phyloP scores from a whole-genome alignment of 2,329 filamentous ascomycete genomes.

The Claviceps quebecensis region DNA sequence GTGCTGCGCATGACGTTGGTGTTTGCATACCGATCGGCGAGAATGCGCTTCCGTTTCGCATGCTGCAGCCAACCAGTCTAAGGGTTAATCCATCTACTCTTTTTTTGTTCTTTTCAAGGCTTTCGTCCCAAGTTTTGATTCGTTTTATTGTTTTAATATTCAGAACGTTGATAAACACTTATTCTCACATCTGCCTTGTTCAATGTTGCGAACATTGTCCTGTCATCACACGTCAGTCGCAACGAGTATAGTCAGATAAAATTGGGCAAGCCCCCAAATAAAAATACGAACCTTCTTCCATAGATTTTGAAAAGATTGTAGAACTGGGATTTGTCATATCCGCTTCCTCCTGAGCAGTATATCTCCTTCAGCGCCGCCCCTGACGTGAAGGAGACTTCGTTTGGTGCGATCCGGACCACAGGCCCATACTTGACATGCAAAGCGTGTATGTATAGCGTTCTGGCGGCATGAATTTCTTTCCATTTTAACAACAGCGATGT shows the following conservation, averaged over 20 bases:
- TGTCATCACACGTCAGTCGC: slow-evolving; percentile 9
- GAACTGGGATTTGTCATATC: slow-evolving; percentile 52
- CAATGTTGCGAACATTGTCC: slow-evolving; percentile 47
- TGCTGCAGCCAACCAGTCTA: slow-evolving; percentile 29
- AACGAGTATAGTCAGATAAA: background rate
- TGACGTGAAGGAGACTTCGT: slow-evolving; percentile 30
- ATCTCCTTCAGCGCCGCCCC: slow-evolving; percentile 26
- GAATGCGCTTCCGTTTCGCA: slow-evolving; percentile 44
- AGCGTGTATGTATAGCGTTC: slow-evolving; percentile 43
- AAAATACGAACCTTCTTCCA: slow-evolving; percentile 31
- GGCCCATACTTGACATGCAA: slow-evolving; percentile 28
- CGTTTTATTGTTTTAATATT: no score
- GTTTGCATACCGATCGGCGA: slow-evolving; percentile 56
- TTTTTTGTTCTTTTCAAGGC: background rate
- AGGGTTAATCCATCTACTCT: background rate
- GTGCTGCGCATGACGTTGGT: slow-evolving; percentile 46
- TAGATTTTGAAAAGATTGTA: slow-evolving; percentile 48
- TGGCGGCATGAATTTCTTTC: slow-evolving; percentile 39
- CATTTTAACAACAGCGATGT: slow-evolving; percentile 38
- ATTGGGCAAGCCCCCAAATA: background rate
- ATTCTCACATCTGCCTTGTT: slow-evolving; percentile 35
- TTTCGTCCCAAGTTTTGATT: background rate
- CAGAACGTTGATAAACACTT: background rate
- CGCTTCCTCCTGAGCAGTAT: slow-evolving; percentile 46
- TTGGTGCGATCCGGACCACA: slow-evolving; percentile 31